Base-by-base conservation (phyloP, 352 stramenopile species). In the Globisporangium echinulatum region DNA sequence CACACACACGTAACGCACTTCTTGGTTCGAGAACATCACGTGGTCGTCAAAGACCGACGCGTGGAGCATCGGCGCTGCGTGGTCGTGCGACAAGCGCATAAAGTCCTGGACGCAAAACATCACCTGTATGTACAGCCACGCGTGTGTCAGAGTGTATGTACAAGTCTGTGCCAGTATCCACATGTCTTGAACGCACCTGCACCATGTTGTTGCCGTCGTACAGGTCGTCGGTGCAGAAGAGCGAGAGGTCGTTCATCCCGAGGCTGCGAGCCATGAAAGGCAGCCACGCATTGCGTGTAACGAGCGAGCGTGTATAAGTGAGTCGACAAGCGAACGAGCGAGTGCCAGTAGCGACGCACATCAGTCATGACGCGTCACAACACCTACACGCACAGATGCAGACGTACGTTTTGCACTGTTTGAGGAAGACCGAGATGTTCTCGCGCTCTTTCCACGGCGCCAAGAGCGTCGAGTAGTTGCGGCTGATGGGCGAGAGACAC, bases 171-270 rank as follows among this genome's bases (percentile, higher is more conserved):
- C 25, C 25, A 33, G 25, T 33, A 33, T 33, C 25, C 25, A 33
- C 25, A 33, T 3, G 25, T 33, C 25, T 33, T 51, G 8, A 10
- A 50, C 54, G 8, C 37, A 77, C 78, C 64, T 90, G 81, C 3
- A 94, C 80, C 79, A 94, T 89, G 55, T 94, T 90, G 46, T 78
- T 91, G 56, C 84, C 84, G 58, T 92, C 82, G 61, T 92, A 93
- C 42, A 94, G 61, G 61, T 94, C 82, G 52, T 91, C 84, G 6
- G 84, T 92, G 65, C 82, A 91, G 55, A 94, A 92, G 14, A 94
- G 60, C 25, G 82, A 92, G 43, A 82, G 67, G 62, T 91, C 82
- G 57, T 83, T 79, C 82, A 94, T 94, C 15, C 84, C 82, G n/a
- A 94, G 73, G 4, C 83, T 91, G 15, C 5, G 8, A 36, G 14